Conservation (phyloP, 1,284 basidiomycete genomes). For the Moesziomyces sp. region DNA sequence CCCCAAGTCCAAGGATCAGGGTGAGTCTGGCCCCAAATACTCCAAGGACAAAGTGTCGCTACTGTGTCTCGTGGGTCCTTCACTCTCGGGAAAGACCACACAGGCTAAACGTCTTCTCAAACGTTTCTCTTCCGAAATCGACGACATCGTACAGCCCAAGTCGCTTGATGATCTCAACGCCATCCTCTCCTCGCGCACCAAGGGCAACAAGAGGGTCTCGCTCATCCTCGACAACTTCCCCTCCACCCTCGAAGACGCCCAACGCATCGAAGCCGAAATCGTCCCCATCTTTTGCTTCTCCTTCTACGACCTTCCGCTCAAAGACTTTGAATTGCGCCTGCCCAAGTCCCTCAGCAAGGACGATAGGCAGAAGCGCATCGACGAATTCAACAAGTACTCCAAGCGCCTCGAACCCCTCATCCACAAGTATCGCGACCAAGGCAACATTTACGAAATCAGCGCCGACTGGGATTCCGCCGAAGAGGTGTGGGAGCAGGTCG, state of each 20-base stretch:
- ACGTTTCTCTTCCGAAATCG: constrained; percentile 35
- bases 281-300: constrained; percentile 55
- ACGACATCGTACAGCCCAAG: constrained; percentile 23
- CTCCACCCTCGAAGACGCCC: constrained; percentile 37
- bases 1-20: constrained; percentile 1
- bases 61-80: constrained; percentile 42
- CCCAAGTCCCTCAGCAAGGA: constrained; percentile 9
- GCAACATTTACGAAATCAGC: constrained; percentile 59
- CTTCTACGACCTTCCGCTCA: constrained; percentile 51
- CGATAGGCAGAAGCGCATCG: constrained; percentile 23
- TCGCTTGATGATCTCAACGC: constrained; percentile 20
- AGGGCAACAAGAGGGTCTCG: constrained; percentile 17
- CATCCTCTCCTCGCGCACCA: constrained; percentile 20
- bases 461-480: constrained; percentile 58
- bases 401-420: constrained; percentile 30
- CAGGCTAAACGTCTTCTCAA: constrained; percentile 49
- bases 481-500: constrained; percentile 63
- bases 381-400: constrained; percentile 34
- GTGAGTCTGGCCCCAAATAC: constrained; percentile 13
- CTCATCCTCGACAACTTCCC: constrained; percentile 56
- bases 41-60: constrained; percentile 35
- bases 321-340: constrained; percentile 40
- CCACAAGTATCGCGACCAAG: constrained; percentile 46
- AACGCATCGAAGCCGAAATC: constrained; percentile 40
- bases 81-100: constrained; percentile 45